Evolutionary conservation across 176 grass and related monocot genomes (phyloP), one percentile per base, ranked within the genome.

Genomic region (Thalia dealbata): DNA sequence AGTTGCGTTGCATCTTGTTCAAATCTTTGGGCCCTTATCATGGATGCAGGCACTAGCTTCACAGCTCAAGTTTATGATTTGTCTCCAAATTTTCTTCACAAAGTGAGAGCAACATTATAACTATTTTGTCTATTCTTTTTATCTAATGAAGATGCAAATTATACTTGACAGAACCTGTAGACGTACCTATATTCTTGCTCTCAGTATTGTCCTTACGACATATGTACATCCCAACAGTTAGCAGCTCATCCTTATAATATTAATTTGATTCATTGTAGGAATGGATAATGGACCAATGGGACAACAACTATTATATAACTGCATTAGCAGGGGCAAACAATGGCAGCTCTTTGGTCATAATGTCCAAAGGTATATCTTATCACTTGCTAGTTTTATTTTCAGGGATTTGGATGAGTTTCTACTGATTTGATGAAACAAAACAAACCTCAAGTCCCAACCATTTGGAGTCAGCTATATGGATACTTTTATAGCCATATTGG

Each of bases 241-340:
- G 1, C 48, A 50, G 23, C n/a, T 41, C 24, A n/a, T 67, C 7
- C 12, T 50, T 59, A 74, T 11, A 67, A 21, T 78, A 80, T 85
- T 22, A 81, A 23, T 61, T 44, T 44, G n/a, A 42, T 35, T 27
- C 74, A 80, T 80, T 73, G 26, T 82, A 96, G 95, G 95, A 99
- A 88, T 99, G 90, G 95, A 91, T 99, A 83, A 99, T 99, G 88
- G 95, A 99, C 10, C 95, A 89, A 78, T 99, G 95, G 95, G 90
- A 99, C 69, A 99, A 78, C 74, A 88, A 91, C 73, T 95, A 95
- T 80, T 95, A 95, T 83, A 99, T 99, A 69, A 91, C 79, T 81
- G 85, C 90, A 71, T 71, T 99, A 81, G 90, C 95, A 80, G 95
- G 95, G 51, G 85, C 95, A 76, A 89, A 81, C 78, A 99, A 95